A percentile compares a stretch with the other conserved stretches of the same genome.
Conservation (phyloP, 176 grass and related monocot genomes). For the Raddia distichophylla region DNA sequence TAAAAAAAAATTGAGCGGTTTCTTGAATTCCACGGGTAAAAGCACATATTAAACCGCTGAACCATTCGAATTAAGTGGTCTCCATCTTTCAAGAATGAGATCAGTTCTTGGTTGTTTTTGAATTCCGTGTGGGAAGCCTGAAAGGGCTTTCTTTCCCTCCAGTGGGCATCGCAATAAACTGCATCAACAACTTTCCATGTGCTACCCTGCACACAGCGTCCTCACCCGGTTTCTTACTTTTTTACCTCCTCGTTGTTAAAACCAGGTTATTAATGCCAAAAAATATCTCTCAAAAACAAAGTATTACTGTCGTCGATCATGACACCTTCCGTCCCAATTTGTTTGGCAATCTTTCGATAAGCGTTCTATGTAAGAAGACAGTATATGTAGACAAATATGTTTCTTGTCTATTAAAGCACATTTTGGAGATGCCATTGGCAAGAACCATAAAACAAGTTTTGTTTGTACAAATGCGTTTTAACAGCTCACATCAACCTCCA, state of each 20-base stretch:
- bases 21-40: background rate
- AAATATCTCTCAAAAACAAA: background rate
- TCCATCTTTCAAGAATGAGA: background rate
- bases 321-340: background rate
- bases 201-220: constrained; percentile 9
- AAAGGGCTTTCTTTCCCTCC: constrained; percentile 34
- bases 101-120: background rate
- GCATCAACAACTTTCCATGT: constrained; percentile 44
- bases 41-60: background rate
- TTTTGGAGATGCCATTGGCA: background rate
- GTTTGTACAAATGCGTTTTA: constrained; percentile 3
- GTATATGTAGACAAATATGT: background rate
- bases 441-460: background rate
- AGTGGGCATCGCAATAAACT: constrained; percentile 42
- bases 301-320: background rate
- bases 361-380: background rate
- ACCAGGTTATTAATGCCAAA: background rate
- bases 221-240: constrained; percentile 1
- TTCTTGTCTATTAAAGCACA: background rate
- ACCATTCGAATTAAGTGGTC: background rate
- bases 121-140: background rate
- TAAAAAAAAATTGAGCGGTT: background rate
- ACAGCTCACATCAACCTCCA: background rate
- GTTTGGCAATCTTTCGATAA: background rate
- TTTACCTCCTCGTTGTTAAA: background rate